Base-by-base conservation (phyloP, 768 basidiomycete genomes). In the Xerocomellus dryophilus region DNA sequence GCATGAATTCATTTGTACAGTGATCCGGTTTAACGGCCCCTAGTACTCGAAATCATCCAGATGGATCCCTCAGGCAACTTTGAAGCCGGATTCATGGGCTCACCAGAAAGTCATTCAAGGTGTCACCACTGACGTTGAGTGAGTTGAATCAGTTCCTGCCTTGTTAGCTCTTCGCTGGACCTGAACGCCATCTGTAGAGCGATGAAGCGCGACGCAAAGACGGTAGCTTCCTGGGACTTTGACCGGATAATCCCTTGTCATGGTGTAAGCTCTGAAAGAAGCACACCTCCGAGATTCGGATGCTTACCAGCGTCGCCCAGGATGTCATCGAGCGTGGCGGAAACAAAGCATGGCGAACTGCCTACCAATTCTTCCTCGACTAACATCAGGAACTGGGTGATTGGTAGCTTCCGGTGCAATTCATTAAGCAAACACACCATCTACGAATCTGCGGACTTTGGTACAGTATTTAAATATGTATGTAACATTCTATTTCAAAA, bases 181-280 rank as follows among this genome's bases (percentile, higher is more conserved):
- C 40, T 41, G 41, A 31, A 44, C 41, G 5, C 20, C 10, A 7
- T 46, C 50, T 20, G 18, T 59, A 78, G 77, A 43, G 72, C 71
- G 15, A 89, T 90, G 86, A 76, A 74, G 42, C 75, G 80, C 20
- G 84, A 87, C 57, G 83, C 79, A 6, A 80, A 76, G 60, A 82
- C 76, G 2, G 88, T 93, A 3, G 76, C 80, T 1, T 75, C 68
- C 0, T 93, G 91, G 91, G 82, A 85, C 59, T 88, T 89, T 63
- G 77, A 84, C 6, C 73, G 83, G 41, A 84, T 89, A 58, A 88
- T 89, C 41, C 85, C 86, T 53, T 90, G 88, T 58, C 87, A 90
- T 66, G 80, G 78, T 25, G 79, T 79, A 50, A 54, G 76, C 60
- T 23, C 38, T 49, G 12, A 36, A 18, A n/a, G 34, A 25, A 20